These are phyloP conservation scores for Ilyonectria robusta DNA, from an alignment of 2,329 filamentous ascomycete genomes.

Conservation along the genomic window DNA sequence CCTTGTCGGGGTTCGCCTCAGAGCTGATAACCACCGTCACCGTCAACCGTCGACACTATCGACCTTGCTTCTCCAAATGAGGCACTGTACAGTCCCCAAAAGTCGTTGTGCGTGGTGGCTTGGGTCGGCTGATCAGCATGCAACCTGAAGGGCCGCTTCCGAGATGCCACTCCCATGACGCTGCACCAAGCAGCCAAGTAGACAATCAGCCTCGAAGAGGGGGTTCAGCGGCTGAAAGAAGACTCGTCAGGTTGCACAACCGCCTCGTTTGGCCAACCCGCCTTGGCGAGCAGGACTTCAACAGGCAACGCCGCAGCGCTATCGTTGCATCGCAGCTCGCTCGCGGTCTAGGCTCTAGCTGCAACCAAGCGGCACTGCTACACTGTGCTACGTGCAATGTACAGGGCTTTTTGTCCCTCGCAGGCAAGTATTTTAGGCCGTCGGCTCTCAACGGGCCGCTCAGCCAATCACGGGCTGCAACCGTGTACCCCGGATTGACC, in stretches of 20 bases:
- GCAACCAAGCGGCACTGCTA: not conserved
- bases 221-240: constrained; percentile 15
- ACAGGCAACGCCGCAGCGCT: constrained; percentile 27
- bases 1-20: constrained; percentile 27
- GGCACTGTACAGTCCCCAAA: constrained; percentile 1
- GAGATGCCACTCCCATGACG: constrained; percentile 14
- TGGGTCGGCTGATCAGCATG: constrained; percentile 37
- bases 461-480: constrained; percentile 17
- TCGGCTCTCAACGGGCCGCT: constrained; percentile 7
- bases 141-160: constrained; percentile 23
- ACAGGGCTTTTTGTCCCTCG: not conserved
- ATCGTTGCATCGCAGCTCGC: constrained; percentile 40
- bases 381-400: not conserved
- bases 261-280: constrained; percentile 24
- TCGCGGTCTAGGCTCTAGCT: constrained; percentile 1
- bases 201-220: constrained; percentile 10
- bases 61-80: constrained; percentile 34
- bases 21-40: constrained; percentile 23
- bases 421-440: constrained; percentile 19
- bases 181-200: not conserved
- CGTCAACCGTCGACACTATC: constrained; percentile 34
- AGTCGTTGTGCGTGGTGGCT: constrained; percentile 26
- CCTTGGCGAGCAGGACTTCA: constrained; percentile 36
- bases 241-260: constrained; percentile 39
- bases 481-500: constrained; percentile 26